phyloP scores from a whole-genome alignment of 1,284 basidiomycete species.

The Clitocybe nebularis region DNA sequence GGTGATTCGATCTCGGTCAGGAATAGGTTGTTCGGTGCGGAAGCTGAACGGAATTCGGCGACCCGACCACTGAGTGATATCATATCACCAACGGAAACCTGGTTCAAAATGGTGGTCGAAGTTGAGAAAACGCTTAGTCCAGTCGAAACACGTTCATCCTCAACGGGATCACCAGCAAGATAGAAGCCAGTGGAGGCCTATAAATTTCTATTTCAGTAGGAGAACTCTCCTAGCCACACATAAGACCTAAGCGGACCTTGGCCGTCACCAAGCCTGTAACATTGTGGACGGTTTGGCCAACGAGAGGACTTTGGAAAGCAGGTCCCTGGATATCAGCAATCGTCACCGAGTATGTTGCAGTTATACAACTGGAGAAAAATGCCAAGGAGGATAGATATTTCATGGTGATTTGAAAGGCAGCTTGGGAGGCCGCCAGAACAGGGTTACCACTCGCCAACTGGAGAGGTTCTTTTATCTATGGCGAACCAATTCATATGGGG shows the following conservation, averaged over 20 bases:
- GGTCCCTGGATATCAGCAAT: constrained; percentile 53
- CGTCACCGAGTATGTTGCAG: constrained; percentile 28
- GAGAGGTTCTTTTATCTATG: too few relatives aligned
- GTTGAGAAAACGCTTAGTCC: constrained; percentile 51
- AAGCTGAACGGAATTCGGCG: constrained; percentile 44
- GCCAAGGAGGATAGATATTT: constrained; percentile 26
- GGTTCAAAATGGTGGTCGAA: constrained; percentile 30
- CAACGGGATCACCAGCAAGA: constrained; percentile 41
- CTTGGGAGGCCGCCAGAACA: too few relatives aligned
- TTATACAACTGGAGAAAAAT: constrained; percentile 23
- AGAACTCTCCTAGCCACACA: too few relatives aligned
- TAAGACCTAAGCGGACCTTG: constrained; percentile 43
- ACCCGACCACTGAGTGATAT: constrained; percentile 47
- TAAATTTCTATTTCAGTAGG: background rate
- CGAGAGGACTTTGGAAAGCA: constrained; percentile 46
- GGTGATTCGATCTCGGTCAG: constrained; percentile 50
- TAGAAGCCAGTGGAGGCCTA: constrained; percentile 52
- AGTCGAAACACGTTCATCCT: constrained; percentile 46
- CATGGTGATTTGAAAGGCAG: constrained; percentile 26
- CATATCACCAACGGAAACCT: constrained; percentile 46
- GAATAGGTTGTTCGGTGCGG: constrained; percentile 41
- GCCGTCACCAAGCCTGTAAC: constrained; percentile 54
- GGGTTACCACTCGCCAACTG: too few relatives aligned
- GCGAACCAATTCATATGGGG: too few relatives aligned
- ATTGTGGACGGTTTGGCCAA: constrained; percentile 43